phyloP scores from a whole-genome alignment of 192 early-diverging fungal species.

The Geranomyces michiganensis region DNA sequence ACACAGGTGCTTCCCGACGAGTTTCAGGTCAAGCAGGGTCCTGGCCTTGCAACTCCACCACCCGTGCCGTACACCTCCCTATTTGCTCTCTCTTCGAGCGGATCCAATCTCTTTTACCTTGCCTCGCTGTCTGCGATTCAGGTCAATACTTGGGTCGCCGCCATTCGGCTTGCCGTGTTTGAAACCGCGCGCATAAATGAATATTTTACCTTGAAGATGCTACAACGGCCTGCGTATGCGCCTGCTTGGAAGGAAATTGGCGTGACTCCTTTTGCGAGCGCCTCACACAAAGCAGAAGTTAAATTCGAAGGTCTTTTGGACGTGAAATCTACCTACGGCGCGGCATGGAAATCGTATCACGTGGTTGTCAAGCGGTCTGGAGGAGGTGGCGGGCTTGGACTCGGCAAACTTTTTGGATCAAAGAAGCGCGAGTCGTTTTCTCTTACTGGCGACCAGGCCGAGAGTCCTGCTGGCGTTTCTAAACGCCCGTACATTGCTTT shows the following conservation, averaged over 20 bases:
- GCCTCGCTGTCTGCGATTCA: constrained; percentile 44
- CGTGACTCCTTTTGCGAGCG: constrained; percentile 35
- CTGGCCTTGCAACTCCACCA: constrained; percentile 28
- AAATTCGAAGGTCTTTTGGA: constrained; percentile 42
- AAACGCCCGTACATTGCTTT: constrained; percentile 43
- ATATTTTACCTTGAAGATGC: constrained; percentile 39
- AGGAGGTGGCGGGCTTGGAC: constrained; percentile 9
- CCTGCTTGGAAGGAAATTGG: constrained; percentile 38
- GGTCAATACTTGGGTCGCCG: constrained; percentile 46
- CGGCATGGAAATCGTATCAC: constrained; percentile 39
- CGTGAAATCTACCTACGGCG: constrained; percentile 36
- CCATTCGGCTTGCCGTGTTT: constrained; percentile 48
- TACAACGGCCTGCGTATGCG: constrained; percentile 30
- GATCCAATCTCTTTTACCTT: constrained; percentile 46
- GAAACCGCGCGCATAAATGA: constrained; percentile 42
- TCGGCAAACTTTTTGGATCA: constrained; percentile 37
- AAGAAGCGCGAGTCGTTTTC: constrained; percentile 32
- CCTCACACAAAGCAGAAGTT: constrained; percentile 30
- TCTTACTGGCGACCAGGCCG: constrained; percentile 15
- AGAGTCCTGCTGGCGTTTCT: background rate
- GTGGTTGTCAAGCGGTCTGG: constrained; percentile 39
- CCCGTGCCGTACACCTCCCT: constrained; percentile 47
- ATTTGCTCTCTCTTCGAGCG: constrained; percentile 44
- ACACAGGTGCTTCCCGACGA: constrained; percentile 32
- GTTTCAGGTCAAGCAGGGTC: constrained; percentile 26